These are phyloP conservation scores for Calonectria leucothoes DNA, from an alignment of 2,329 filamentous ascomycete species.

Conservation along the genomic window DNA sequence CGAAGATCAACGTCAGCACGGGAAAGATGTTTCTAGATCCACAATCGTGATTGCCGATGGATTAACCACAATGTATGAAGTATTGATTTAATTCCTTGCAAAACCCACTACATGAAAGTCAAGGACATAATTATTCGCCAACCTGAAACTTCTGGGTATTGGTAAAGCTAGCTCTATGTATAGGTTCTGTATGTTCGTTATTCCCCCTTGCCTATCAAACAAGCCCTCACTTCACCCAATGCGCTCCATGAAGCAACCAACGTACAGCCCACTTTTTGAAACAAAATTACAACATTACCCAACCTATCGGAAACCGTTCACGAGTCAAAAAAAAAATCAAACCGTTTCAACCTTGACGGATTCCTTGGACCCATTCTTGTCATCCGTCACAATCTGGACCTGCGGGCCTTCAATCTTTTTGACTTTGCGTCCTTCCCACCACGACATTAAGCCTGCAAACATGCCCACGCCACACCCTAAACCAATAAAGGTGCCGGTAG, in stretches of 20 bases:
- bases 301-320: not conserved
- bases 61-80: not conserved
- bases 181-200: not conserved
- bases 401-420: conserved; percentile 21
- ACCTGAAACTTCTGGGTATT: not conserved
- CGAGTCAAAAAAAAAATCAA: not conserved
- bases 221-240: not conserved
- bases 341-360: not conserved
- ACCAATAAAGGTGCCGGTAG: conserved; percentile 15
- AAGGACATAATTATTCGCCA: not conserved
- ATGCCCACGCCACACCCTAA: conserved; percentile 10
- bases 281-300: not conserved
- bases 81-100: not conserved
- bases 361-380: not conserved
- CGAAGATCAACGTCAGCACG: conserved; percentile 75
- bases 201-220: not conserved
- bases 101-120: no score
- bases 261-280: not conserved
- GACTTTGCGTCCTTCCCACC: conserved; percentile 16
- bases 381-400: not conserved
- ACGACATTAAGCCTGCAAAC: conserved; percentile 18
- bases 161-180: not conserved
- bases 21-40: conserved; percentile 45
- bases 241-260: not conserved
- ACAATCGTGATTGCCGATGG: not conserved